These are phyloP conservation scores for Przewalskia tangutica DNA, from an alignment of 257 asterid genomes.

Conservation along the genomic window DNA sequence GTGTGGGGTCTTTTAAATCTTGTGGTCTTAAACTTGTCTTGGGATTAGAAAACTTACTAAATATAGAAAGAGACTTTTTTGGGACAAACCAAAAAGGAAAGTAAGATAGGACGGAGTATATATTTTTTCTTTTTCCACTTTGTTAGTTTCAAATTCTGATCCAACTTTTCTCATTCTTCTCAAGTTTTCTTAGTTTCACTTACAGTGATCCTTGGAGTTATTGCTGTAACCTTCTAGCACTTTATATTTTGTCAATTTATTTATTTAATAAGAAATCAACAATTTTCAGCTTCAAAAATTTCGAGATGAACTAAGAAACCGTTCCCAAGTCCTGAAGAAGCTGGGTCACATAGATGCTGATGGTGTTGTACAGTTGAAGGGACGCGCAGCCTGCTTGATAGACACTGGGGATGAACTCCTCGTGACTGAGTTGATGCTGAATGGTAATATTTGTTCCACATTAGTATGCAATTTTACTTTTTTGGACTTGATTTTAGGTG, in stretches of 20 bases:
- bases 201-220: neutral
- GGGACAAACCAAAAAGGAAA: no score
- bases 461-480: neutral
- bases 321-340: slow-evolving; percentile 83
- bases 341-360: slow-evolving; percentile 89
- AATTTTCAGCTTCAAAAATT: slow-evolving; percentile 87
- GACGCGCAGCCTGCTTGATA: slow-evolving; percentile 96
- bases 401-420: slow-evolving; percentile 99
- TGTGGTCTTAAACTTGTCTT: no score
- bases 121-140: neutral
- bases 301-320: slow-evolving; percentile 91
- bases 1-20: no score
- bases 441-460: slow-evolving; percentile 34
- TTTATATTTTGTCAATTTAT: neutral
- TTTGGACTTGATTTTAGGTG: neutral
- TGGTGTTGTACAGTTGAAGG: slow-evolving; percentile 87
- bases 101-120: no score
- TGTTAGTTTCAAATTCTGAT: neutral
- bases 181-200: neutral
- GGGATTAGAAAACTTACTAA: no score
- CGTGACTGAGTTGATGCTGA: slow-evolving; percentile 93
- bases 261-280: neutral
- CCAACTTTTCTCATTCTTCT: neutral
- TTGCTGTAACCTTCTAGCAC: neutral
- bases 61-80: no score